Evolutionary conservation across 345 rosid genomes (phyloP), one percentile per base, ranked within the genome.

Genomic region (Syzygium grande): DNA sequence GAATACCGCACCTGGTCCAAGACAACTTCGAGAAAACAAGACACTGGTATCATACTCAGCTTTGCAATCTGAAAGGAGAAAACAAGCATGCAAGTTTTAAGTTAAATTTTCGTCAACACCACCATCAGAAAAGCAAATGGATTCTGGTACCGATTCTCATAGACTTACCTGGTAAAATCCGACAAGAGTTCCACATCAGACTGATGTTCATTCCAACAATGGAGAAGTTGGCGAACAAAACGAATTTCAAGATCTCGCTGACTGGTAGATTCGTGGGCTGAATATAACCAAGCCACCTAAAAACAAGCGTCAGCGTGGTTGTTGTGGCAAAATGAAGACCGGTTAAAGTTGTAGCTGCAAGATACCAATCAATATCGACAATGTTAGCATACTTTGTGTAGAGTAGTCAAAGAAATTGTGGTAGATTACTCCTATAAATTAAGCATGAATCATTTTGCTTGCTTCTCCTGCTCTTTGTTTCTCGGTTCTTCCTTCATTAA

Each of bases 161-260:
- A 84, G 73, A 86, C 91, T 88, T 86, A 95, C 99, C 99, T 98
- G 99, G 92, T 98, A 98, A 89, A 98, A 98, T 51, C 99, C 99
- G n/a, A 98, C 99, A n/a, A n/a, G 99, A 97, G 61, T 97, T 98
- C 99, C 98, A 98, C 99, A 98, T 97, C 83, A 98, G 92, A 90
- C 99, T 98, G 84, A 98, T 97, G 80, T 98, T 98, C 99, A 98
- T 98, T 88, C 99, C 99, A 92, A 98, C 99, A 55, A 98, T 96
- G 19, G 99, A 98, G 92, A 96, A 98, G 92, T 97, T 98, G 43
- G 98, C 99, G 85, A 96, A 98, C 89, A 98, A 51, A 85, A 98
- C 98, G 87, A 95, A 98, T 91, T 92, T 98, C 52, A 96, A 77
- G 90, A 97, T 95, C 84, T 98, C 99, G 30, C 92, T 84, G 53